Percentiles rank a stretch among this genome's conserved stretches.
phyloP scores from a whole-genome alignment of 148 eudicot genomes.

The Vaccinium corymbosum region DNA sequence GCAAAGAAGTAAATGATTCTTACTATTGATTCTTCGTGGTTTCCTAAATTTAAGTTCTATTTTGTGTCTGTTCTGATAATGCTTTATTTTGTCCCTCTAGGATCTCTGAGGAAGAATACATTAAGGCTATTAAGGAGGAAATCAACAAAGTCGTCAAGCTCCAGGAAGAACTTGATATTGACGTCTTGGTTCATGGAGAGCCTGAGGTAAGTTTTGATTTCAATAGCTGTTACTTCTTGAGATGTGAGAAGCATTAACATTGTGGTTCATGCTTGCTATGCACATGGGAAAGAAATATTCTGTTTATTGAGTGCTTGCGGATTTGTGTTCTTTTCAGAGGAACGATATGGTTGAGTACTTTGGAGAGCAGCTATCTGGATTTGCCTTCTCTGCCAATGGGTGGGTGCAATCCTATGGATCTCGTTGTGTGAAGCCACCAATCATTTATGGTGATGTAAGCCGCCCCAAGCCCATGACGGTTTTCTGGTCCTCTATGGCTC shows the following conservation, averaged over 20 bases:
- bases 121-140: slow-evolving; percentile 78
- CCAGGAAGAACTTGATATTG: slow-evolving; percentile 90
- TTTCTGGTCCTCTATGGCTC: slow-evolving; percentile 87
- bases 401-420: slow-evolving; percentile 98
- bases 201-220: slow-evolving; percentile 55
- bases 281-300: not conserved
- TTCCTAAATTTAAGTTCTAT: not conserved
- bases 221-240: not conserved
- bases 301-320: not conserved
- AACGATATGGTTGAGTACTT: slow-evolving; percentile 98
- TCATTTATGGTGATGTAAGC: slow-evolving; percentile 96
- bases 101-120: slow-evolving; percentile 76
- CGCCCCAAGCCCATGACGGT: slow-evolving; percentile 96
- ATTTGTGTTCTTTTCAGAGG: slow-evolving; percentile 43
- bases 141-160: slow-evolving; percentile 85
- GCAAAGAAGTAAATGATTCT: slow-evolving; percentile 64
- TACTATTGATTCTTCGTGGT: not conserved
- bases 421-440: slow-evolving; percentile 97
- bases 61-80: slow-evolving; percentile 7
- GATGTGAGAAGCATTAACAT: not conserved
- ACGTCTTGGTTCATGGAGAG: slow-evolving; percentile 94
- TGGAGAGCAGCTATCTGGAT: slow-evolving; percentile 92
- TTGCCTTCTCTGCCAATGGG: slow-evolving; percentile 85
- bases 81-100: slow-evolving; percentile 25
- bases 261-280: not conserved